Evolutionary conservation across 306 rosid species (phyloP).

Genomic region (Purshia tridentata): DNA sequence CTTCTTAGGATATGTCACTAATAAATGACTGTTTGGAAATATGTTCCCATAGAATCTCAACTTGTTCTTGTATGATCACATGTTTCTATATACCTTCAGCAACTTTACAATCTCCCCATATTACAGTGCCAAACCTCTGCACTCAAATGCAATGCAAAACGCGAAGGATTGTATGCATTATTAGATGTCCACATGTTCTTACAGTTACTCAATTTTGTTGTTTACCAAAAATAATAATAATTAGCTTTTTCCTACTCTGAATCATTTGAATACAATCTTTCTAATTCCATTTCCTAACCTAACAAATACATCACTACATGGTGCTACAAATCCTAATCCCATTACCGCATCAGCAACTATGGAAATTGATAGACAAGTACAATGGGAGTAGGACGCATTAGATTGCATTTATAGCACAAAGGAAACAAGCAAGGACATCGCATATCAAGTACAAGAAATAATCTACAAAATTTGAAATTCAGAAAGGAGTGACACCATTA

Average conservation of each 20-base stretch:
- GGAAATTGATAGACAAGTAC: background rate
- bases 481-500: no score
- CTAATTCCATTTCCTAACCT: background rate
- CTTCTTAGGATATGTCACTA: background rate
- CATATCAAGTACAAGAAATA: background rate
- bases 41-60: background rate
- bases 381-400: background rate
- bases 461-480: no score
- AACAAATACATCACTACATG: background rate
- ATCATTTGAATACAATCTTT: background rate
- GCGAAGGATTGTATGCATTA: no score
- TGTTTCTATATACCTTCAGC: constrained; percentile 1
- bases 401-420: background rate
- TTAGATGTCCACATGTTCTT: background rate
- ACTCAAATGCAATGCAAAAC: background rate
- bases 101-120: background rate
- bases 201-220: background rate
- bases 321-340: background rate
- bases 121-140: background rate
- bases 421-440: background rate
- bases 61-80: background rate
- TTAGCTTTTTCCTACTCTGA: background rate
- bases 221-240: background rate
- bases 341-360: background rate
- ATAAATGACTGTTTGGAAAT: background rate